Base-by-base conservation (phyloP, 139 green algal species). In the Volvox africanus region DNA sequence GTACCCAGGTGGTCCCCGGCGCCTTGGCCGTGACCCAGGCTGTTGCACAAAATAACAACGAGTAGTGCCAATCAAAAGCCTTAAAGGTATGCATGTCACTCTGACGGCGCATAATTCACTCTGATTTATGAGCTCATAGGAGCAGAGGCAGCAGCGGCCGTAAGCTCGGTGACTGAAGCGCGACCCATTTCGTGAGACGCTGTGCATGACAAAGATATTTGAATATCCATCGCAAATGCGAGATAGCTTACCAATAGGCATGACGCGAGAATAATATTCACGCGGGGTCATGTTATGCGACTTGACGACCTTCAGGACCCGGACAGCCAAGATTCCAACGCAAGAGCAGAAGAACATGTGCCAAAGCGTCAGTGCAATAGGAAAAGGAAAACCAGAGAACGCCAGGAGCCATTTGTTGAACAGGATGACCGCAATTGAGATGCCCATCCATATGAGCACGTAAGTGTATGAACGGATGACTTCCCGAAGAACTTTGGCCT, bases 331-430 rank as follows among this genome's bases (percentile, higher is more conserved):
- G 35, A 97, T 93, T 19, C 96, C 97, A 1, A 98, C 91, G 0
- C 55, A 76, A 18, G 96, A 96, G 91, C 97, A 99, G 94, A 98
- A 99, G 30, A 95, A 86, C 97, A 99, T 99, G 95, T 99, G 97
- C 96, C 95, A 97, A 28, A 96, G 71, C 0, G 97, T 99, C 12
- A 99, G 83, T 0, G 97, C 89, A 67, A 99, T 97, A 35, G 98
- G 98, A 92, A 97, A 99, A 0, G 96, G 98, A 90, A 99, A 99
- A 30, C 96, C 96, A 1, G 88, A 95, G 92, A 96, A 98, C 0
- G 96, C 95, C 3, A 99, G 94, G 1, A 99, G 88, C 94, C 96
- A 99, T 81, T 99, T 99, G 94, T 99, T 99, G 95, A 97, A 99
- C 32, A 99, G 91, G 80, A 99, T 99, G 84, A 99, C 97, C 2